These are phyloP conservation scores for Podosphaera xanthii DNA, from an alignment of 2,329 filamentous ascomycete species.

Conservation along the genomic window DNA sequence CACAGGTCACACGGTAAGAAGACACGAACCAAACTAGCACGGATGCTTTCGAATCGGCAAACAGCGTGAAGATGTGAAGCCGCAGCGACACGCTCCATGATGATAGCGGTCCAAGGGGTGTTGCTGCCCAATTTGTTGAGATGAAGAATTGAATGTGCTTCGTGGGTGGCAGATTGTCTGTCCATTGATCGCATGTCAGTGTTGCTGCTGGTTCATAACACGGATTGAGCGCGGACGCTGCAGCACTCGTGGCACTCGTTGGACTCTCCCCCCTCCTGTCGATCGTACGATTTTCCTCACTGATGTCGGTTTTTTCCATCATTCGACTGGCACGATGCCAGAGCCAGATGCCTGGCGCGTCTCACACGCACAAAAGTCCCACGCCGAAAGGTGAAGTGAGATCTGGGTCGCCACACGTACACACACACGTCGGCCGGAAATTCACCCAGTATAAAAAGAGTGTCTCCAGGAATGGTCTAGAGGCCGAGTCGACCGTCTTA, in stretches of 20 bases:
- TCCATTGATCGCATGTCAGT: constrained; percentile 6
- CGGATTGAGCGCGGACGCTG: neutral
- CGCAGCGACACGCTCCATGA: constrained; percentile 8
- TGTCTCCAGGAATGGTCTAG: too few species aligned
- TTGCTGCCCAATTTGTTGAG: constrained; percentile 9
- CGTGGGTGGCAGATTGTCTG: constrained; percentile 6
- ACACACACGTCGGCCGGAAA: too few species aligned
- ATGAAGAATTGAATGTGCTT: constrained; percentile 10
- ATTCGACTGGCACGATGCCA: neutral
- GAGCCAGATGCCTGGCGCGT: neutral
- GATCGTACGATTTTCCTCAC: neutral
- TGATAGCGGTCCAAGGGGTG: constrained; percentile 7
- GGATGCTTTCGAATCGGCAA: constrained; percentile 9
- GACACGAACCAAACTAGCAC: constrained; percentile 10
- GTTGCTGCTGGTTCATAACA: neutral
- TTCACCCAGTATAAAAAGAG: too few species aligned
- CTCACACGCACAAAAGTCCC: neutral
- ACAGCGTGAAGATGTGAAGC: constrained; percentile 7
- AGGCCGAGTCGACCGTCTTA: too few species aligned
- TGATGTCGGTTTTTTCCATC: neutral
- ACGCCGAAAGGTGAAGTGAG: neutral
- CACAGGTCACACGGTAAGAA: neutral
- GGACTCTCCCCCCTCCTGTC: neutral
- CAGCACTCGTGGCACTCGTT: neutral
- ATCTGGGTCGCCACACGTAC: too few species aligned